Base-by-base conservation (phyloP, 2,329 filamentous ascomycete genomes). In the Macrophomina tecta region DNA sequence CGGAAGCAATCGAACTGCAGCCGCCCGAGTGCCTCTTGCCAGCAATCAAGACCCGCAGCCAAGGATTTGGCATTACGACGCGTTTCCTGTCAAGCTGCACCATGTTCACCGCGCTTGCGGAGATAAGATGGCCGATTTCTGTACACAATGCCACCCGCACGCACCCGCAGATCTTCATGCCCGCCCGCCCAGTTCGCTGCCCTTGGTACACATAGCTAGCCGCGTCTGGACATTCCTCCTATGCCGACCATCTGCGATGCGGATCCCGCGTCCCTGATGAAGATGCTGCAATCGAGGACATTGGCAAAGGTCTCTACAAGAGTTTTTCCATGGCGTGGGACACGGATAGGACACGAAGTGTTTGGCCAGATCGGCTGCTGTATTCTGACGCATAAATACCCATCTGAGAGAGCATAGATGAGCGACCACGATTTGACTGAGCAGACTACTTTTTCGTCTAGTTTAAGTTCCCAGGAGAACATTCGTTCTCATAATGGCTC, bases 211-310 rank as follows among this genome's bases (percentile, higher is more conserved):
- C 9, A 23, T 23, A 23, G 23, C 23, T 23, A 23, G 1, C 23
- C 23, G 23, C 23, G 14, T 14, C n/a, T 49, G n/a, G 23, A 23
- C n/a, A 18, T 49, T 18, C 14, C n/a, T n/a, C 51, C n/a, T 16
- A 18, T 36, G 23, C 51, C 51, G 51, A 53, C 34, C 30, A 53
- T 53, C 51, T 14, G 51, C 51, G 30, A 36, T 53, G 51, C 51
- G 36, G 51, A 53, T 53, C 51, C 16, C 32, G 14, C 14, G 5
- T 34, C 23, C 30, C 23, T 23, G 3, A 3, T 53, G 28, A 34
- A 14, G 5, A 53, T 14, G 51, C 28, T 14, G 32, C 28, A 16
- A 6, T 18, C n/a, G 5, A 34, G 34, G 11, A 30, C 51, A n/a
- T n/a, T 12, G 16, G 32, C 51, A n/a, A 53, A 34, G 23, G 16